Percentiles rank a stretch among this genome's conserved stretches.
Conservation (phyloP, 164 flowering plant species). For the Magnolia kwangsiensis region DNA sequence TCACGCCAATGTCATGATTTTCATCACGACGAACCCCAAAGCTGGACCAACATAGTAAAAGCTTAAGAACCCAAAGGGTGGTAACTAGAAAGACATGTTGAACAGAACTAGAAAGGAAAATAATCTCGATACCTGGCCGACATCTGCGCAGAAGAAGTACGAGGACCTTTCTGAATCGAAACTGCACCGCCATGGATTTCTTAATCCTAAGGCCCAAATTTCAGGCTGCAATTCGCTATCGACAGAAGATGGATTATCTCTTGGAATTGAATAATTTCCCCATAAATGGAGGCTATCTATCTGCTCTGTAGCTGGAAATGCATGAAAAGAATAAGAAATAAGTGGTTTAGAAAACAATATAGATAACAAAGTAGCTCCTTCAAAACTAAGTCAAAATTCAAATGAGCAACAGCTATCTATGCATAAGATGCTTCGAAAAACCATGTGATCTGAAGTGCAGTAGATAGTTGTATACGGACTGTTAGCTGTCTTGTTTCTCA, state of each 20-base stretch:
- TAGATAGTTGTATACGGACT: neutral
- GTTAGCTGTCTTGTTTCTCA: conserved; percentile 29
- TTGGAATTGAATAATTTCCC: conserved; percentile 95
- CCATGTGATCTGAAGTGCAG: neutral
- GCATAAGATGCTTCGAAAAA: neutral
- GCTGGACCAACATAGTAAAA: neutral
- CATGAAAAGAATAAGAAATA: neutral
- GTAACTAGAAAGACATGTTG: neutral
- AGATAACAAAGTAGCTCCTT: no score
- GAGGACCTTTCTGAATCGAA: conserved; percentile 82
- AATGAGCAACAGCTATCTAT: neutral
- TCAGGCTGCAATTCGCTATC: conserved; percentile 64
- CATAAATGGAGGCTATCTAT: conserved; percentile 50
- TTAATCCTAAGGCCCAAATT: conserved; percentile 84
- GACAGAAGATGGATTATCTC: conserved; percentile 63
- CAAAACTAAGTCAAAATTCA: no score
- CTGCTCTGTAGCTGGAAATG: conserved; percentile 53
- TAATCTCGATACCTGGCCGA: conserved; percentile 62
- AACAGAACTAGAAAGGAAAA: neutral
- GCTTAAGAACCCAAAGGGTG: neutral
- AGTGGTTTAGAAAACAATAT: neutral
- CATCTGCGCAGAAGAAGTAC: conserved; percentile 83
- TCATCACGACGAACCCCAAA: neutral
- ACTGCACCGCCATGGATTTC: conserved; percentile 99
- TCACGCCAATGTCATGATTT: no score